Percentiles rank a stretch among this genome's conserved stretches.
Evolutionary conservation across 108 stramenopile species (phyloP).

Genomic region (Cyclotella atomus): DNA sequence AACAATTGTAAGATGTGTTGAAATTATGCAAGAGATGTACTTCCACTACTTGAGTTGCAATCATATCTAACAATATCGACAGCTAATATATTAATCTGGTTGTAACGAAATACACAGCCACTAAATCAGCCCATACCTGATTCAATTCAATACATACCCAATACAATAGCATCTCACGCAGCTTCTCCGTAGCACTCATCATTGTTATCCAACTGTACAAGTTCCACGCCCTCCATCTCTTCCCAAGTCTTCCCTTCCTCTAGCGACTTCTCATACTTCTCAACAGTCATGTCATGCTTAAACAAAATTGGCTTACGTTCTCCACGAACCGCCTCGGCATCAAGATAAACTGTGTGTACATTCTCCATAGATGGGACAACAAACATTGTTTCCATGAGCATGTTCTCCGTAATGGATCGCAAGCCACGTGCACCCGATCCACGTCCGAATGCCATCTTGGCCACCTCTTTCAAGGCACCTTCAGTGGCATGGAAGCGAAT

Average conservation of each 20-base stretch:
- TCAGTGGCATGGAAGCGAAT: constrained; percentile 94
- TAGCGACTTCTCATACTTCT: constrained; percentile 72
- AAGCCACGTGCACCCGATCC: constrained; percentile 97
- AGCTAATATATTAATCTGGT: too few species aligned
- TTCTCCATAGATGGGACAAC: constrained; percentile 86
- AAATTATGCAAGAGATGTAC: too few species aligned
- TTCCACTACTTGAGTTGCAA: too few species aligned
- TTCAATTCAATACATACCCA: neutral
- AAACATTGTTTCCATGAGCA: constrained; percentile 95
- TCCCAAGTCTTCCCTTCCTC: constrained; percentile 52
- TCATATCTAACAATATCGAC: too few species aligned
- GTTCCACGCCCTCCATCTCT: constrained; percentile 60
- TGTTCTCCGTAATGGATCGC: constrained; percentile 92
- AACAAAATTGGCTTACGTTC: constrained; percentile 84
- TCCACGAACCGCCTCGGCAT: constrained; percentile 87
- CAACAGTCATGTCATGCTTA: constrained; percentile 73
- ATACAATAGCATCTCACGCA: constrained; percentile 35
- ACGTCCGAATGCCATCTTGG: constrained; percentile 86
- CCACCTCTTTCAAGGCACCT: constrained; percentile 89
- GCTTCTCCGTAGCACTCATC: constrained; percentile 68
- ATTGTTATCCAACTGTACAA: constrained; percentile 54
- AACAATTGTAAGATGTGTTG: too few species aligned
- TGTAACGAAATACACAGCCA: neutral
- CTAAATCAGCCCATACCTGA: neutral
- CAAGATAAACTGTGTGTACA: constrained; percentile 95